Percentiles rank a stretch among this genome's conserved stretches.
Conservation (phyloP, 257 asterid species). For the Scutellaria minor region DNA sequence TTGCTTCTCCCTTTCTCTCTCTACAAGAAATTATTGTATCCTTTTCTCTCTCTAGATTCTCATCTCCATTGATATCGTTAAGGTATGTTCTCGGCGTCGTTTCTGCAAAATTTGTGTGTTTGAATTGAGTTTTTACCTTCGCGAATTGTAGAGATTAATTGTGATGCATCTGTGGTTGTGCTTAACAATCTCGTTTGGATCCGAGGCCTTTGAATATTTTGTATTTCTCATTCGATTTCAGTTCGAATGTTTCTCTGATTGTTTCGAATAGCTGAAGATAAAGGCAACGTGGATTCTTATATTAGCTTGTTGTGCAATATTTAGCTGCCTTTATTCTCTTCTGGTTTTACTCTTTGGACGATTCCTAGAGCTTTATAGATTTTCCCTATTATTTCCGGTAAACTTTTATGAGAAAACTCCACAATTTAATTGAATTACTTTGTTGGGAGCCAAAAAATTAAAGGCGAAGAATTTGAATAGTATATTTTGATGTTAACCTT, state of each 20-base stretch:
- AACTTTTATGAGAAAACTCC: not conserved
- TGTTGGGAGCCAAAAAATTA: not conserved
- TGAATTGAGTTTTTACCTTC: not conserved
- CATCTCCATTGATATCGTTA: constrained; percentile 2
- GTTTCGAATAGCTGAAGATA: not conserved
- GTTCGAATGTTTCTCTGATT: not conserved
- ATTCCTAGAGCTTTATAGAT: not conserved
- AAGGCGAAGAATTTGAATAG: not conserved
- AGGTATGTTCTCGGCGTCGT: constrained; percentile 22
- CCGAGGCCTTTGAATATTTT: constrained; percentile 29
- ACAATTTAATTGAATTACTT: not conserved
- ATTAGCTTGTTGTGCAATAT: constrained; percentile 3
- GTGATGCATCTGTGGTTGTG: constrained; percentile 18
- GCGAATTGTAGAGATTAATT: not conserved
- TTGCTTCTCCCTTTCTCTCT: constrained; percentile 24
- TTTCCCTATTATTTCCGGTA: not conserved
- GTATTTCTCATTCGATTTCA: not conserved
- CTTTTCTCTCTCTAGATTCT: constrained; percentile 8
- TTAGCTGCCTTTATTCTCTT: not conserved
- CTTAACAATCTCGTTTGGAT: constrained; percentile 27
- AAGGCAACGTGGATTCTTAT: not conserved
- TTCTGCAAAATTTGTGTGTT: constrained; percentile 2
- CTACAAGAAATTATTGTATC: not conserved
- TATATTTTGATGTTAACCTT: not conserved
- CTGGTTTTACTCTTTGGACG: not conserved